Conservation (phyloP, 2,329 filamentous ascomycete species). For the Ophiostoma piceae region DNA sequence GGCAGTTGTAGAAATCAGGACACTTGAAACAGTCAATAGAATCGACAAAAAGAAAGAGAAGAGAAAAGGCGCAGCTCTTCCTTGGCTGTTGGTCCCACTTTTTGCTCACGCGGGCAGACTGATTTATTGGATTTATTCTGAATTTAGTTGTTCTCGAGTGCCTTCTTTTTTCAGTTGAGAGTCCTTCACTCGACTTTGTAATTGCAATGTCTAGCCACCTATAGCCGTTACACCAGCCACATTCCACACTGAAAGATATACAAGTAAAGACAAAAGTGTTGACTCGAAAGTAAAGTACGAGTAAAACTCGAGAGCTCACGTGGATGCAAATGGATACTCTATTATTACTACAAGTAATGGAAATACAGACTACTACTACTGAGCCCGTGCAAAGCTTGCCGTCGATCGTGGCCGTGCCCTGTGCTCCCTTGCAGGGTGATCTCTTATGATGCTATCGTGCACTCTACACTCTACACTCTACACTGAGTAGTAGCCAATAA, state of each 20-base stretch:
- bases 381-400: conserved; percentile 14
- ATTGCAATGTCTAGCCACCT: too few relatives aligned
- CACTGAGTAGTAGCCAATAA: background rate
- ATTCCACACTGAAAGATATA: background rate
- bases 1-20: background rate
- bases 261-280: too few relatives aligned
- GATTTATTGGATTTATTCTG: background rate
- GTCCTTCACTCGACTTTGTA: too few relatives aligned
- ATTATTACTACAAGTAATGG: too few relatives aligned
- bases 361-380: background rate
- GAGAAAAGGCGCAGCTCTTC: background rate
- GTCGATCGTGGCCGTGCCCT: conserved; percentile 10
- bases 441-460: too few relatives aligned
- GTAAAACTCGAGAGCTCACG: background rate
- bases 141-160: background rate
- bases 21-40: background rate
- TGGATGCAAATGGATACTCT: background rate
- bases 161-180: too few relatives aligned
- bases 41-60: background rate
- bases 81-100: background rate
- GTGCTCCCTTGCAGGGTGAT: conserved; percentile 13
- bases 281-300: background rate
- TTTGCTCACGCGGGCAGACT: conserved; percentile 9
- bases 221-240: background rate
- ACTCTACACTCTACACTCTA: too few relatives aligned